A percentile compares a stretch with the other conserved stretches of the same genome.
Evolutionary conservation across 2,329 filamentous ascomycete genomes (phyloP).

Genomic region (Daldinia sp.): DNA sequence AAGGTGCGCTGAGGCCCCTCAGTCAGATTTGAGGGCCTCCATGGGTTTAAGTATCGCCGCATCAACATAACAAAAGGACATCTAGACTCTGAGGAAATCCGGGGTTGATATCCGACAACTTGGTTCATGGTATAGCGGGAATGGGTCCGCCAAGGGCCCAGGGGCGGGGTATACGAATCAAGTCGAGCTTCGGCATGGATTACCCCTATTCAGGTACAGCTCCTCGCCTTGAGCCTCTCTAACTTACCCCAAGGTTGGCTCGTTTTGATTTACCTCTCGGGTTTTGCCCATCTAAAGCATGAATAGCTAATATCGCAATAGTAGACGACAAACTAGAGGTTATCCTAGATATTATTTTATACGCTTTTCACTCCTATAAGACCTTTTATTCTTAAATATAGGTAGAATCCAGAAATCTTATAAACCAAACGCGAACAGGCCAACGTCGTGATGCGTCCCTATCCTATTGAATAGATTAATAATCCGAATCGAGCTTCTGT

Average conservation of each 20-base stretch:
- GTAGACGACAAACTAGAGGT: neutral
- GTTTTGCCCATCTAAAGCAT: neutral
- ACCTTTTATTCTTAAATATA: too few relatives aligned
- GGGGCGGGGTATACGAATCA: constrained; percentile 15
- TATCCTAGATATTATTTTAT: neutral
- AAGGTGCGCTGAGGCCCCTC: neutral
- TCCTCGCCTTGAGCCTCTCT: neutral
- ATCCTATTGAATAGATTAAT: constrained; percentile 20
- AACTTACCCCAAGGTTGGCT: neutral
- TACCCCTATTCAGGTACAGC: constrained; percentile 3
- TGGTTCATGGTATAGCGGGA: constrained; percentile 10
- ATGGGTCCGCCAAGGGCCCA: constrained; percentile 13
- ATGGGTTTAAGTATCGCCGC: constrained; percentile 26
- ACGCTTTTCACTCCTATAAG: neutral
- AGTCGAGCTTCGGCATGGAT: neutral
- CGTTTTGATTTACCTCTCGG: neutral
- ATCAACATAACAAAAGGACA: neutral
- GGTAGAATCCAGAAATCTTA: neutral
- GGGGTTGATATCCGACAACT: constrained; percentile 29
- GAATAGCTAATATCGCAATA: neutral
- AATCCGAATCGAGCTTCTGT: constrained; percentile 20
- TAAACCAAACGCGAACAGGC: neutral
- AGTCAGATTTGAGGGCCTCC: neutral
- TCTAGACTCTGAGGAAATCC: constrained; percentile 16
- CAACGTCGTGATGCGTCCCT: neutral